Base-by-base conservation (phyloP, 2,329 filamentous ascomycete species). In the Penicillium sp. region DNA sequence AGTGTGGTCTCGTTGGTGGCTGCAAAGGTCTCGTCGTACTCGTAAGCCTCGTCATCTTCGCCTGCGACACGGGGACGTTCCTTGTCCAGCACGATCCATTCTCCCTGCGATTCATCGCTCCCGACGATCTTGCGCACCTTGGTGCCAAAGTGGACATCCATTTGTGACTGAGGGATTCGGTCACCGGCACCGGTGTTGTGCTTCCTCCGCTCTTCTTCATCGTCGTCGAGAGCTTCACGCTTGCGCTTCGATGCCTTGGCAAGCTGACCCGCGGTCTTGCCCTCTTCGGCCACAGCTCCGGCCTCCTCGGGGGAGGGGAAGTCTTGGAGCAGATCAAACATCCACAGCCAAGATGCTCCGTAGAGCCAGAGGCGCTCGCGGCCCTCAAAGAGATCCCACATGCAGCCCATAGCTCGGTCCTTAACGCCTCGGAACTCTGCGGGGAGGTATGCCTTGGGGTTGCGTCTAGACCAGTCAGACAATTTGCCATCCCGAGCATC, bases 391-490 rank as follows among this genome's bases (percentile, higher is more conserved):
- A 88, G 80, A 69, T 95, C 89, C 92, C 93, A 97, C 39, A 96
- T 74, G 27, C 87, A 86, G 4, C 92, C 92, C 79, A 93, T 93
- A 53, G 89, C 89, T 41, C 90, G 82, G 71, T 96, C 92, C 58
- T 88, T 85, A 25, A 92, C 83, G 62, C 86, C 84, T 55, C 82
- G 84, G 72, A 95, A 93, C 47, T 89, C 84, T 3, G 81, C 79
- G 0, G 92, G 94, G 21, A 97, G 84, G 56, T 82, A 84, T 16
- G 84, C 82, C n/a, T 87, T 84, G 5, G 88, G 87, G 71, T 97
- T 96, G 38, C 89, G 84, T 62, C 90, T 84, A 9, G 91, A 91
- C 94, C 94, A 99, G 36, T 90, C 83, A 5, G 88, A 91, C 11
- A 97, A 78, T 19, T 84, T 84, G 44, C 92, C 92, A 47, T 84